Evolutionary conservation across 352 stramenopile species (phyloP).

Genomic region (Elongisporangium anandrum): DNA sequence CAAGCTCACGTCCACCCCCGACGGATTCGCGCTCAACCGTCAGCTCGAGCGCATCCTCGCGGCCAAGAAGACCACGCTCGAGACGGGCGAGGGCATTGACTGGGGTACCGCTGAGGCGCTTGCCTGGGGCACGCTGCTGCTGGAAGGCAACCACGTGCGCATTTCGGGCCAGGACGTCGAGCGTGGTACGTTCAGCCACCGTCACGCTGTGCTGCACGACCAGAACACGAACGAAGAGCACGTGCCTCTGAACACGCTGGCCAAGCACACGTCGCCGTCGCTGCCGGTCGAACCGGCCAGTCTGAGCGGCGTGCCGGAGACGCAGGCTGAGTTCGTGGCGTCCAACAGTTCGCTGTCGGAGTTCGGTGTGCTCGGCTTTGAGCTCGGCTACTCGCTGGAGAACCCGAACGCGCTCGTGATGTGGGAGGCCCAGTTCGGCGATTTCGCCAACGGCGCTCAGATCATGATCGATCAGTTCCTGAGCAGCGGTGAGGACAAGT

Average conservation of each 20-base stretch:
- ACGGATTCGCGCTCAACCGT: conserved; percentile 90
- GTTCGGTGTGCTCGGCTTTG: conserved; percentile 95
- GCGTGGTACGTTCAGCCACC: conserved; percentile 89
- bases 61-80: conserved; percentile 75
- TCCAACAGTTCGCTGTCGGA: conserved; percentile 95
- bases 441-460: conserved; percentile 96
- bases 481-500: conserved; percentile 95
- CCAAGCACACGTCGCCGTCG: conserved; percentile 48
- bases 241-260: conserved; percentile 92
- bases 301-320: conserved; percentile 41
- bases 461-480: conserved; percentile 98
- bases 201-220: conserved; percentile 93
- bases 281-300: conserved; percentile 19
- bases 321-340: conserved; percentile 90
- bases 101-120: conserved; percentile 96
- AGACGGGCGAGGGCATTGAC: conserved; percentile 88
- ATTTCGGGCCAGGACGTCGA: conserved; percentile 96
- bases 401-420: conserved; percentile 95
- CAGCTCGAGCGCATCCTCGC: conserved; percentile 94
- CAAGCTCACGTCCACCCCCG: conserved; percentile 76
- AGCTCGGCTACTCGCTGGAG: conserved; percentile 93
- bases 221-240: conserved; percentile 94
- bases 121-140: conserved; percentile 92
- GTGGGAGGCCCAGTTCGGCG: conserved; percentile 96
- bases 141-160: conserved; percentile 89